phyloP scores from a whole-genome alignment of 176 grass and related monocot species.

The Paspalum notatum region DNA sequence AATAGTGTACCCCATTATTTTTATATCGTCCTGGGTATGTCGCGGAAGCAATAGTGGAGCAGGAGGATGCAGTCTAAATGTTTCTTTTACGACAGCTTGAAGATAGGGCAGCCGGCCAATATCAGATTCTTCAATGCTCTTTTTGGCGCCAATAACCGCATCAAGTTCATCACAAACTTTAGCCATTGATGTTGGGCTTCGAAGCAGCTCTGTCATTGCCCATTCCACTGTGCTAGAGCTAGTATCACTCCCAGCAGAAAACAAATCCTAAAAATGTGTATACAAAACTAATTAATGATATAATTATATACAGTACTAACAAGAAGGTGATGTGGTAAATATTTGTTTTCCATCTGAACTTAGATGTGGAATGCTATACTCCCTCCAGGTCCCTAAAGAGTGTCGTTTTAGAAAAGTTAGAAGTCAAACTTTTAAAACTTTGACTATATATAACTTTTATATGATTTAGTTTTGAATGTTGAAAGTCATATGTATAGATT shows the following conservation, averaged over 20 bases:
- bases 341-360: neutral
- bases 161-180: slow-evolving; percentile 36
- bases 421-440: too few relatives aligned
- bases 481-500: too few relatives aligned
- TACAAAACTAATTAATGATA: neutral
- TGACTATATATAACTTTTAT: too few relatives aligned
- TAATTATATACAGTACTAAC: neutral
- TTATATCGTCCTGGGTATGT: neutral
- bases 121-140: slow-evolving; percentile 43
- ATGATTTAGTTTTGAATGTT: too few relatives aligned
- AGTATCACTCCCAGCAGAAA: slow-evolving; percentile 49
- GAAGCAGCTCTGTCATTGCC: slow-evolving; percentile 60
- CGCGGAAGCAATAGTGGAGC: slow-evolving; percentile 44
- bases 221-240: slow-evolving; percentile 54
- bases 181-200: slow-evolving; percentile 37
- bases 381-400: too few relatives aligned
- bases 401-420: too few relatives aligned
- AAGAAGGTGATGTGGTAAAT: neutral
- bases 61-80: slow-evolving; percentile 46
- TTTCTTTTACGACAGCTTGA: slow-evolving; percentile 56
- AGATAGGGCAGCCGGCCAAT: slow-evolving; percentile 44
- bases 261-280: slow-evolving; percentile 43
- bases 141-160: slow-evolving; percentile 8
- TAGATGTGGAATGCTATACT: neutral
- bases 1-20: slow-evolving; percentile 25